phyloP scores from a whole-genome alignment of 2,329 filamentous ascomycete species.

The Trichophyton equinum region DNA sequence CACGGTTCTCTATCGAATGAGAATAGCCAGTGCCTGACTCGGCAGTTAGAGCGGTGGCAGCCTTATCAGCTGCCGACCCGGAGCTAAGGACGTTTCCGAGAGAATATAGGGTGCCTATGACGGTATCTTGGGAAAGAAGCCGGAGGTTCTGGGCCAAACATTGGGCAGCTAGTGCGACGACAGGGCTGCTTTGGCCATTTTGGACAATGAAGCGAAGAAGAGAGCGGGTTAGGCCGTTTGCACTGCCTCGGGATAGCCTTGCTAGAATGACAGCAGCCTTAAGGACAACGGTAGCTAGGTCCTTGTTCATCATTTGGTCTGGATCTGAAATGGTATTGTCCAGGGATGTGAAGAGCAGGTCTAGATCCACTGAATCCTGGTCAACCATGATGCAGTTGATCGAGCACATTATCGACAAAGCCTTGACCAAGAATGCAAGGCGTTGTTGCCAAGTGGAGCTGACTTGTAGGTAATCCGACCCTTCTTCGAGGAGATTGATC shows the following conservation, averaged over 20 bases:
- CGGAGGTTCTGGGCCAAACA: conserved; percentile 72
- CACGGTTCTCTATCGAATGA: conserved; percentile 34
- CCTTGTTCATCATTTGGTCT: conserved; percentile 67
- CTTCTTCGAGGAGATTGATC: conserved; percentile 75
- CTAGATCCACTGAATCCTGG: conserved; percentile 66
- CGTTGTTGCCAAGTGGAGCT: conserved; percentile 77
- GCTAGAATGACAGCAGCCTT: conserved; percentile 73
- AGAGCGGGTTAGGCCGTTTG: conserved; percentile 62
- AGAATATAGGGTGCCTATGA: conserved; percentile 91
- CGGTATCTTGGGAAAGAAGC: conserved; percentile 74
- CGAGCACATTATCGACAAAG: conserved; percentile 67
- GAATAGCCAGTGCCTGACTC: conserved; percentile 34
- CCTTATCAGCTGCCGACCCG: conserved; percentile 41
- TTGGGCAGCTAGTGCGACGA: conserved; percentile 65
- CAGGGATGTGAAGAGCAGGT: conserved; percentile 71
- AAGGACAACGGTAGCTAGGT: conserved; percentile 64
- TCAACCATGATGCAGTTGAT: conserved; percentile 75
- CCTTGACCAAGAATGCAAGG: conserved; percentile 75
- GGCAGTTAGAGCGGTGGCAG: conserved; percentile 13
- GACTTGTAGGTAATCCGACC: conserved; percentile 77
- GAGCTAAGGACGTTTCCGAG: conserved; percentile 90
- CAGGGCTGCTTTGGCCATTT: conserved; percentile 55
- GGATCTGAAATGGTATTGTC: conserved; percentile 69
- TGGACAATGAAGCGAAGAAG: conserved; percentile 83
- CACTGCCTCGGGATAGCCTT: conserved; percentile 57